Conservation (phyloP, 495 filamentous ascomycete species). For the Thermothielavioides terrestris region DNA sequence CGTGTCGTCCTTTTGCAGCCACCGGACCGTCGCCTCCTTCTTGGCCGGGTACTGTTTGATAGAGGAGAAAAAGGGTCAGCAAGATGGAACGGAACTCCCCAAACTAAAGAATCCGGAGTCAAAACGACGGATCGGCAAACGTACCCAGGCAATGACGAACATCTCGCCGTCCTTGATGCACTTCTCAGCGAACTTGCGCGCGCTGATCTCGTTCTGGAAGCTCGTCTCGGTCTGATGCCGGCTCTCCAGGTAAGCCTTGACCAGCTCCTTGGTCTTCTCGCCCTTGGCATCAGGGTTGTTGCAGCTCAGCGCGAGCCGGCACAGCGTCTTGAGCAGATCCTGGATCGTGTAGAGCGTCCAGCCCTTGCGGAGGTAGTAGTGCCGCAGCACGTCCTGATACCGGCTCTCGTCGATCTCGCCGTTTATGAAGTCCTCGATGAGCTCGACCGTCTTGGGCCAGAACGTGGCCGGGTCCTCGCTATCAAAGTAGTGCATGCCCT, state of each 20-base stretch:
- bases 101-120: too few species aligned
- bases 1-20: constrained; percentile 70
- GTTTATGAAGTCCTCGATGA: constrained; percentile 74
- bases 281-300: constrained; percentile 67
- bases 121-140: constrained; percentile 30
- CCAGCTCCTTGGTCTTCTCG: constrained; percentile 82
- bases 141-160: constrained; percentile 77
- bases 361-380: constrained; percentile 78
- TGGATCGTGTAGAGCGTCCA: constrained; percentile 87
- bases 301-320: constrained; percentile 65
- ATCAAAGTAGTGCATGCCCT: constrained; percentile 39
- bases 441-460: constrained; percentile 50
- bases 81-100: too few species aligned
- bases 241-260: constrained; percentile 72
- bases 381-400: constrained; percentile 82
- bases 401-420: constrained; percentile 70
- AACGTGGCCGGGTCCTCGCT: constrained; percentile 37
- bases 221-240: constrained; percentile 73
- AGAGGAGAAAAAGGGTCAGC: background rate
- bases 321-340: constrained; percentile 68
- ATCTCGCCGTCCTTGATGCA: constrained; percentile 82
- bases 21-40: constrained; percentile 53
- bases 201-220: constrained; percentile 72
- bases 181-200: constrained; percentile 79
- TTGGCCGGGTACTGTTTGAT: constrained; percentile 51